Conservation (phyloP, 805 yeast genomes). For the Geotrichum ghanense region DNA sequence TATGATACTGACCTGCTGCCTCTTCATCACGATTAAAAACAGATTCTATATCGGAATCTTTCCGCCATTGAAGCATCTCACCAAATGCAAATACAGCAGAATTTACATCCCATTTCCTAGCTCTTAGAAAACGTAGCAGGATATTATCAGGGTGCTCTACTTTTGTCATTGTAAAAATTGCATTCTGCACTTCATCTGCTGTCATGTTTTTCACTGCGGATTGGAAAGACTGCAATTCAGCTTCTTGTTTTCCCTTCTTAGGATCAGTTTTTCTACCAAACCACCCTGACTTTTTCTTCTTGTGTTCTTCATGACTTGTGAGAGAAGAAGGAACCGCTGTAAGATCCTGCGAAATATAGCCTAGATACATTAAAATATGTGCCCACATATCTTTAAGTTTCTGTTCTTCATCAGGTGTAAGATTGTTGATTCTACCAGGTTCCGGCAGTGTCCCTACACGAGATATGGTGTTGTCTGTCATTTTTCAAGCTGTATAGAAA, state of each 20-base stretch:
- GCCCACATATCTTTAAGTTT: conserved; percentile 30
- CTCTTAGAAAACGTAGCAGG: conserved; percentile 65
- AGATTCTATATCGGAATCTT: conserved; percentile 47
- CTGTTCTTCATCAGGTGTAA: conserved; percentile 28
- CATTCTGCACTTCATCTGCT: conserved; percentile 24
- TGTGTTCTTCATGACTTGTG: conserved; percentile 9
- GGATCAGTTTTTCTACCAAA: conserved; percentile 29
- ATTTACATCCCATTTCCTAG: conserved; percentile 74
- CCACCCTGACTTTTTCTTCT: conserved; percentile 19
- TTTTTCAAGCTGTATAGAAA: too few relatives aligned
- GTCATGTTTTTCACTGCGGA: conserved; percentile 38
- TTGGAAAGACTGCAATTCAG: not conserved
- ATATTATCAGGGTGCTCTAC: conserved; percentile 75
- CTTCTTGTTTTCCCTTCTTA: conserved; percentile 12
- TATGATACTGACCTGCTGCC: conserved; percentile 32
- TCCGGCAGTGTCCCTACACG: not conserved
- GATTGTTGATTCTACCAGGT: conserved; percentile 28
- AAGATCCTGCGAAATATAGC: conserved; percentile 18
- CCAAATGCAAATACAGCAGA: conserved; percentile 60
- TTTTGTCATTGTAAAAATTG: conserved; percentile 50
- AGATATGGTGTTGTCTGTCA: too few relatives aligned
- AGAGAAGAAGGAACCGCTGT: conserved; percentile 7
- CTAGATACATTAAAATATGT: conserved; percentile 17
- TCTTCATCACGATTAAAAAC: conserved; percentile 57
- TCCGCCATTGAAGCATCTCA: conserved; percentile 72